A percentile compares a stretch with the other conserved stretches of the same genome.
These are phyloP conservation scores for Jackrogersella minutella DNA, from an alignment of 495 filamentous ascomycete genomes.

Conservation along the genomic window DNA sequence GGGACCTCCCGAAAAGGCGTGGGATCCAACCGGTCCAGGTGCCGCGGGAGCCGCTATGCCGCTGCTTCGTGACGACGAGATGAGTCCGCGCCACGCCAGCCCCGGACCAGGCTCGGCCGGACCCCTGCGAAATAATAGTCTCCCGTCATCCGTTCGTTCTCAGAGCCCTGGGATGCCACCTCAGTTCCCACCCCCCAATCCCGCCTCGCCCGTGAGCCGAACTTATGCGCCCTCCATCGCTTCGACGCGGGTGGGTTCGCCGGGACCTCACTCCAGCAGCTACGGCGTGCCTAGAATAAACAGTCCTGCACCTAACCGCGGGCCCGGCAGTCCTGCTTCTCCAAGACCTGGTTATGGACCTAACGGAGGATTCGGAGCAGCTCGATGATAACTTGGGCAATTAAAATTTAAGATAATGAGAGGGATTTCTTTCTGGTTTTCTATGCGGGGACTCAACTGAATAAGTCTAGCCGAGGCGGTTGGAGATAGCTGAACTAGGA, in stretches of 20 bases:
- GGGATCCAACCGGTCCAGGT: slow-evolving; percentile 44
- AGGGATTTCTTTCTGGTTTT: neutral
- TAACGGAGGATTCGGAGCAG: neutral
- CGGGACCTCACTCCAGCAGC: slow-evolving; percentile 38
- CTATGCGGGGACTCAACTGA: neutral
- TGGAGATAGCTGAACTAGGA: neutral
- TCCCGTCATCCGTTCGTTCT: slow-evolving; percentile 31
- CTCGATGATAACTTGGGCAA: neutral
- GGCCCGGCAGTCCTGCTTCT: slow-evolving; percentile 28
- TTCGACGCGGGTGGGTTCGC: slow-evolving; percentile 39
- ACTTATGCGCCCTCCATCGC: slow-evolving; percentile 43
- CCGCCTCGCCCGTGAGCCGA: slow-evolving; percentile 38
- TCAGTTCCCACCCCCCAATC: slow-evolving; percentile 22
- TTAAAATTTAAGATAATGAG: slow-evolving; percentile 1
- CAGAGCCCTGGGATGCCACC: slow-evolving; percentile 40
- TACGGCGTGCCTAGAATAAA: slow-evolving; percentile 34
- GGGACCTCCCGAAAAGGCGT: slow-evolving; percentile 34
- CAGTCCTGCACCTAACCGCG: slow-evolving; percentile 22
- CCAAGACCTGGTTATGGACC: slow-evolving; percentile 12
- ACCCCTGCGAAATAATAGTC: slow-evolving; percentile 32
- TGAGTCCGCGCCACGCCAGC: slow-evolving; percentile 38
- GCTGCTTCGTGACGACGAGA: slow-evolving; percentile 42
- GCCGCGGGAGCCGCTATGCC: slow-evolving; percentile 45
- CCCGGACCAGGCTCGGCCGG: slow-evolving; percentile 24
- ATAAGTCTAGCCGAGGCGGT: neutral